phyloP scores from a whole-genome alignment of 1,284 basidiomycete species.

The Tremellales sp. region DNA sequence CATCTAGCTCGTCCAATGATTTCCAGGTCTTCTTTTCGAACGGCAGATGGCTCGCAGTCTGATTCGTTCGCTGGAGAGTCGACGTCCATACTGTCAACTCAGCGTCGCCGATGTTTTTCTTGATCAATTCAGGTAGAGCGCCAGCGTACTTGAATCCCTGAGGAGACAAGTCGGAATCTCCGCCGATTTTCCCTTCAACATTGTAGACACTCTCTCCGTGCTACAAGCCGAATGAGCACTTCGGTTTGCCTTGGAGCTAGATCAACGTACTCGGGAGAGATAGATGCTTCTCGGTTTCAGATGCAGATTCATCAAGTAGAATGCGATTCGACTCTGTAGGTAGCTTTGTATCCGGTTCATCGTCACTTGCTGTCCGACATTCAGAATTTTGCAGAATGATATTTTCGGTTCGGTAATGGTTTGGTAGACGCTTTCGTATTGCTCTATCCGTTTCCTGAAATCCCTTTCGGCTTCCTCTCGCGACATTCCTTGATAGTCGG shows the following conservation, averaged over 20 bases:
- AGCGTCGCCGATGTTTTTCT: constrained; percentile 84
- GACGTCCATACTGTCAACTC: constrained; percentile 92
- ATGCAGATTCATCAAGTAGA: constrained; percentile 98
- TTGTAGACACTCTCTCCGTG: constrained; percentile 99
- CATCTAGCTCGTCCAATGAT: constrained; percentile 94
- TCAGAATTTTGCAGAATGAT: constrained; percentile 80
- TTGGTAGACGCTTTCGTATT: constrained; percentile 96
- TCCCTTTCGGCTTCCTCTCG: constrained; percentile 81
- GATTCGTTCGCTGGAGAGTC: constrained; percentile 85
- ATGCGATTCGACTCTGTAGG: constrained; percentile 91
- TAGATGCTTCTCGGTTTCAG: constrained; percentile 95
- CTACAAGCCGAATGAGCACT: constrained; percentile 49
- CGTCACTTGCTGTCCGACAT: constrained; percentile 80
- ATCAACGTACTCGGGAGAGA: constrained; percentile 72
- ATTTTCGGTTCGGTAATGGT: constrained; percentile 83
- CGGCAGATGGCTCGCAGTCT: constrained; percentile 77
- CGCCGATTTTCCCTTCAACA: constrained; percentile 94
- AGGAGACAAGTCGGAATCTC: constrained; percentile 81
- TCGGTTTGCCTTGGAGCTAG: constrained; percentile 4
- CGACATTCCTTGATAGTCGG: constrained; percentile 89
- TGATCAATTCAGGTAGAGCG: constrained; percentile 82
- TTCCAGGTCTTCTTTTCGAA: constrained; percentile 98
- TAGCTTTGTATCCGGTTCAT: constrained; percentile 86
- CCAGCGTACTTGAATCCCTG: constrained; percentile 80
- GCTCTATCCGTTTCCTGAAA: constrained; percentile 84